A percentile compares a stretch with the other conserved stretches of the same genome.
Evolutionary conservation across 306 rosid species (phyloP).

Genomic region (Medicago lupulina): DNA sequence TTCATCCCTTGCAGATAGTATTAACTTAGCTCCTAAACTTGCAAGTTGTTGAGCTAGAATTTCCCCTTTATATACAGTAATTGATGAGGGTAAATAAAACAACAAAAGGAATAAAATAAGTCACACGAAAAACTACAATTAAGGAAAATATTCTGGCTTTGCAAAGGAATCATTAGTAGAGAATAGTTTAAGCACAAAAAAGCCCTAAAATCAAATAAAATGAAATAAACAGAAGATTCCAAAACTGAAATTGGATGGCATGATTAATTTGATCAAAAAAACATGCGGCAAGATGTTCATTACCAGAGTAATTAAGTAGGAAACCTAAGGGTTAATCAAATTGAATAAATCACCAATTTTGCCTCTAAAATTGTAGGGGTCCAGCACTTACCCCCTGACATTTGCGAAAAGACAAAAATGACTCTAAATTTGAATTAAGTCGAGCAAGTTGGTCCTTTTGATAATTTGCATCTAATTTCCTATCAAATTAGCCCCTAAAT

Average conservation of each 20-base stretch:
- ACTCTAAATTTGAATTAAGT: too few species aligned
- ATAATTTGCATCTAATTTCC: too few species aligned
- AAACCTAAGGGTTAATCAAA: slow-evolving; percentile 6
- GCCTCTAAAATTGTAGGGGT: too few species aligned
- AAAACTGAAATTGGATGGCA: slow-evolving; percentile 13
- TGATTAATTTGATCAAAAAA: slow-evolving; percentile 2
- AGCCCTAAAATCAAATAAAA: slow-evolving; percentile 21
- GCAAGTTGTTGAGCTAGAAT: slow-evolving; percentile 88
- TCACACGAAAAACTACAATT: slow-evolving; percentile 28
- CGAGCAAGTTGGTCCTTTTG: too few species aligned
- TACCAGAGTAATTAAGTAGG: slow-evolving; percentile 1
- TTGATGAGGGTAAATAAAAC: slow-evolving; percentile 1
- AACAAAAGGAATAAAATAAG: slow-evolving; percentile 14
- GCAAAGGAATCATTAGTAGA: neutral
- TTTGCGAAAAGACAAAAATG: too few species aligned
- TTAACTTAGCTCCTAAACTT: slow-evolving; percentile 87
- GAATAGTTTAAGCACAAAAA: neutral
- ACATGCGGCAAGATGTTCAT: neutral
- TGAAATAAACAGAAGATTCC: slow-evolving; percentile 2
- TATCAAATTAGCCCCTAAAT: too few species aligned
- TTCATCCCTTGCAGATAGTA: slow-evolving; percentile 89
- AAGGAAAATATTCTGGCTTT: slow-evolving; percentile 20
- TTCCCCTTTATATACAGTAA: slow-evolving; percentile 65
- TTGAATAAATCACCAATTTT: neutral
- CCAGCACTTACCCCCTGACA: too few species aligned